phyloP scores from a whole-genome alignment of 768 basidiomycete genomes.

The Crepidotus variabilis region DNA sequence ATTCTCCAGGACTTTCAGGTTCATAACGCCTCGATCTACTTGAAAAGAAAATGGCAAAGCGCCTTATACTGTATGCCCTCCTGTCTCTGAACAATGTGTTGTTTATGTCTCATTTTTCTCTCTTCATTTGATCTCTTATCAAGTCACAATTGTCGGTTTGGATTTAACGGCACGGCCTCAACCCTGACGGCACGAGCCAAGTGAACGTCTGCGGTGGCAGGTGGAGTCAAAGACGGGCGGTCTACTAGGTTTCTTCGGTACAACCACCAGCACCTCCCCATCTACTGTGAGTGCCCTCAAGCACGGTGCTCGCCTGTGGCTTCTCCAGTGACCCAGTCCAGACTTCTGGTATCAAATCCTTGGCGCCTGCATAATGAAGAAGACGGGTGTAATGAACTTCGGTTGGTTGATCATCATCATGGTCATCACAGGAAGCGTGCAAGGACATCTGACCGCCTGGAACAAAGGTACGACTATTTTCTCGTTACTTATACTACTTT shows the following conservation, averaged over 20 bases:
- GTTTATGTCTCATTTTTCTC: not conserved
- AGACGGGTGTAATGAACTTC: not conserved
- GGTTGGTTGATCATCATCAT: not conserved
- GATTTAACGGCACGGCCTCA: not conserved
- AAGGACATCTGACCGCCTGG: conserved; percentile 26
- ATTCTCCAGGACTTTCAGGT: no score
- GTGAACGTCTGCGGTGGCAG: not conserved
- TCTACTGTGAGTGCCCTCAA: not conserved
- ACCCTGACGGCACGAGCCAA: not conserved
- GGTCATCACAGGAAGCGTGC: not conserved
- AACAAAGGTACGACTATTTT: conserved; percentile 19
- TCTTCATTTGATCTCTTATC: not conserved
- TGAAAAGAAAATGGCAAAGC: not conserved
- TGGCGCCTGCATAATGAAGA: not conserved
- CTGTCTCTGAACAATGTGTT: not conserved
- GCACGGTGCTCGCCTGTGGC: not conserved
- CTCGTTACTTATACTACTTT: not conserved
- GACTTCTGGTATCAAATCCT: no score
- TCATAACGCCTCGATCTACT: not conserved
- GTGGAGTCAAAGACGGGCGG: not conserved
- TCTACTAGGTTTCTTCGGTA: not conserved
- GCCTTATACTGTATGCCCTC: not conserved
- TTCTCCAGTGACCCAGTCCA: no score
- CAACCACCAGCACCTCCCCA: not conserved
- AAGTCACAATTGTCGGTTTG: not conserved